Conservation (phyloP, 2,329 filamentous ascomycete genomes). For the Aspergillus brasiliensis region DNA sequence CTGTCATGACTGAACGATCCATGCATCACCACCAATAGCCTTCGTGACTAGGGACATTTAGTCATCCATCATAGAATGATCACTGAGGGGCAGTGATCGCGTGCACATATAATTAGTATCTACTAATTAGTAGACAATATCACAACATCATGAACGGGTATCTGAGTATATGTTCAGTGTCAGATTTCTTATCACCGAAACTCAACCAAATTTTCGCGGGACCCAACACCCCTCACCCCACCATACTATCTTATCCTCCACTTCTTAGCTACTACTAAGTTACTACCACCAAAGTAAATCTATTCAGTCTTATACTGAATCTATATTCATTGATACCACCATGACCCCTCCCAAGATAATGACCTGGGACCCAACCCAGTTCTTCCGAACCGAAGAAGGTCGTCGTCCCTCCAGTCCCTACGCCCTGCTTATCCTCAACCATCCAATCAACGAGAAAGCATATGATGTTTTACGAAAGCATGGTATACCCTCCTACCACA, state of each 20-base stretch:
- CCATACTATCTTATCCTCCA: too few relatives aligned
- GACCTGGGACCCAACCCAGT: slow-evolving; percentile 46
- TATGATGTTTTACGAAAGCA: slow-evolving; percentile 40
- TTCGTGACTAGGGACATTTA: background rate
- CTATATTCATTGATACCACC: background rate
- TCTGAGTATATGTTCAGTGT: too few relatives aligned
- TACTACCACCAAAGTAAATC: too few relatives aligned
- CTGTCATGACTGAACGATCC: too few relatives aligned
- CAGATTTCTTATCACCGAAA: background rate
- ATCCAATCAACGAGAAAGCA: slow-evolving; percentile 55
- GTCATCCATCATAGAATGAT: background rate
- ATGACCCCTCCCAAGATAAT: slow-evolving; percentile 17
- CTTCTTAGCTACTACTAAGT: too few relatives aligned
- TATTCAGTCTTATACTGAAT: background rate
- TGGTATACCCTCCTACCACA: slow-evolving; percentile 28
- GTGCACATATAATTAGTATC: background rate
- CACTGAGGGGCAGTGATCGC: background rate
- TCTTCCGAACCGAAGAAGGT: slow-evolving; percentile 35
- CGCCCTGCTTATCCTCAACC: slow-evolving; percentile 63
- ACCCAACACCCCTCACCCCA: background rate
- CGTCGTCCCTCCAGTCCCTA: slow-evolving; percentile 34
- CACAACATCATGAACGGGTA: background rate
- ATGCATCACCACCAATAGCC: background rate
- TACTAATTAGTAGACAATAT: background rate
- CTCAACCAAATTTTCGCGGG: background rate